These are phyloP conservation scores for Blastocystis sp. DNA, from an alignment of 352 stramenopile species.

Conservation along the genomic window DNA sequence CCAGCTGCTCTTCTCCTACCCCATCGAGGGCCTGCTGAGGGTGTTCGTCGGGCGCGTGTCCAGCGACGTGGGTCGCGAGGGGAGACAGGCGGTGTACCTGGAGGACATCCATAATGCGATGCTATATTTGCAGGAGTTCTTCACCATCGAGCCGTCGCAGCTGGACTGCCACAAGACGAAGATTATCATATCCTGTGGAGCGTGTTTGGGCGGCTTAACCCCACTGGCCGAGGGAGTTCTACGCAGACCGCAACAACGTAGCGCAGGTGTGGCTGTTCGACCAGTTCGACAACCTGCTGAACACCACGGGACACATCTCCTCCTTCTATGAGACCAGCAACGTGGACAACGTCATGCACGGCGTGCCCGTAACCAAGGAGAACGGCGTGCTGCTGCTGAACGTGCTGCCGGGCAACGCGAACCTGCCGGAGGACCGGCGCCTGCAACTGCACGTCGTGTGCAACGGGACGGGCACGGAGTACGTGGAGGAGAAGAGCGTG, in stretches of 20 bases:
- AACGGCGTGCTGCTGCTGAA: background rate
- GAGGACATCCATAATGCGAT: background rate
- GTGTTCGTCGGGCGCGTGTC: background rate
- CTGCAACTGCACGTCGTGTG: background rate
- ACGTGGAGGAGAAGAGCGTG: no score
- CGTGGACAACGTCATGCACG: background rate
- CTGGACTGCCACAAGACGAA: background rate
- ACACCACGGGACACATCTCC: background rate
- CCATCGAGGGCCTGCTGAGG: background rate
- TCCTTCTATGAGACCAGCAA: background rate
- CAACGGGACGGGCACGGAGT: background rate
- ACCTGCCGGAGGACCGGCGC: background rate
- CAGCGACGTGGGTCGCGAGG: background rate
- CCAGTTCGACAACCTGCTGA: background rate
- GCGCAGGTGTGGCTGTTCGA: background rate
- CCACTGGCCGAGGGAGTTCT: background rate
- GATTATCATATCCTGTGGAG: background rate
- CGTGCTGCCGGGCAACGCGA: background rate
- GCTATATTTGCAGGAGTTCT: background rate
- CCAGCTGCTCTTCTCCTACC: background rate
- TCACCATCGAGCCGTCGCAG: background rate
- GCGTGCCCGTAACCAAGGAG: background rate
- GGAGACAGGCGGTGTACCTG: background rate
- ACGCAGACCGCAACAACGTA: background rate
- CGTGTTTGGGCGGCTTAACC: background rate